phyloP scores from a whole-genome alignment of 306 rosid species.

The Vachellia pachyceras region DNA sequence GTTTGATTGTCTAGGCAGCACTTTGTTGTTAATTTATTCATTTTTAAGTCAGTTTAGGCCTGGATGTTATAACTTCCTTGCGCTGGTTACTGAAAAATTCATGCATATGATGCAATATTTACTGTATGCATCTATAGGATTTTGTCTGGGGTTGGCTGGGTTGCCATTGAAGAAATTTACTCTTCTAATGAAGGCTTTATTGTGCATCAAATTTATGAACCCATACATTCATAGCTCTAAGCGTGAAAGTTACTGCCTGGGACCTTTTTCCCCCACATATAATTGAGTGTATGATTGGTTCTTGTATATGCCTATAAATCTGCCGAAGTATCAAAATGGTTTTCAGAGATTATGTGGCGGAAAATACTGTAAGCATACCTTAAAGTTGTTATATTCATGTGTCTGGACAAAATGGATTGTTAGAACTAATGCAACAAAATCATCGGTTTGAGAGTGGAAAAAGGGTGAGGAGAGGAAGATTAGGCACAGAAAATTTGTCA shows the following conservation, averaged over 20 bases:
- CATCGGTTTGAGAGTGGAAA: conserved; percentile 21
- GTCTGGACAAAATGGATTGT: too few species aligned
- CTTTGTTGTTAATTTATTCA: background rate
- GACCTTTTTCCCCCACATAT: background rate
- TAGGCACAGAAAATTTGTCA: conserved; percentile 21
- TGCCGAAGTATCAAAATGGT: too few species aligned
- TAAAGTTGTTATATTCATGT: too few species aligned
- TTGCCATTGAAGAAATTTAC: background rate
- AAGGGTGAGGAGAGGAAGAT: background rate
- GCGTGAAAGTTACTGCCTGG: background rate
- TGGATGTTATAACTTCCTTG: conserved; percentile 18
- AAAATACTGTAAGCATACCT: too few species aligned
- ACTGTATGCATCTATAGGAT: background rate
- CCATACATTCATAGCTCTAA: background rate
- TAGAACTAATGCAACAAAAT: background rate
- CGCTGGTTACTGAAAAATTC: background rate
- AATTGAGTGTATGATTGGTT: background rate
- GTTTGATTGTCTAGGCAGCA: conserved; percentile 7
- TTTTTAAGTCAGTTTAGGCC: conserved; percentile 2
- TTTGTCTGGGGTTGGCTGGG: background rate
- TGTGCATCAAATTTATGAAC: background rate
- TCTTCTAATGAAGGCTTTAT: background rate
- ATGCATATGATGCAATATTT: conserved; percentile 18
- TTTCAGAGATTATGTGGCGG: too few species aligned
- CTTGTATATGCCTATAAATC: too few species aligned